Base-by-base conservation (phyloP, 2,329 filamentous ascomycete species). In the Pyrenophora tritici-repentis region DNA sequence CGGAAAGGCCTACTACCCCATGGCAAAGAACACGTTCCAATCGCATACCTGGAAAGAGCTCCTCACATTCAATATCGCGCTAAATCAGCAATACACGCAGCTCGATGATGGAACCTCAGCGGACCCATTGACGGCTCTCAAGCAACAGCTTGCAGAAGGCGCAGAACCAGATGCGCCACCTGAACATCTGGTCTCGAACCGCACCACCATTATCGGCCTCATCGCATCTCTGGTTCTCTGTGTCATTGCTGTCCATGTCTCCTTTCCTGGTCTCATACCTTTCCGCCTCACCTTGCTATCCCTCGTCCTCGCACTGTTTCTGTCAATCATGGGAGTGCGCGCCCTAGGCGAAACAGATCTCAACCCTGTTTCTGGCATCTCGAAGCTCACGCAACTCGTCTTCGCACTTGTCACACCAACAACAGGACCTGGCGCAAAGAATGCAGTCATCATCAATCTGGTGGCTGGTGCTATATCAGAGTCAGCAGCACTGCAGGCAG, bases 281-380 rank as follows among this genome's bases (percentile, higher is more conserved):
- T 80, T 92, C 45, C 82, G 87, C 10, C 88, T 95, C 2, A 93
- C 96, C 6, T 71, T 95, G 22, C 87, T 97, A 72, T 91, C 94
- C 0, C 83, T 99, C 18, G 62, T 92, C 1, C 81, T 94, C 14
- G 90, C 88, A 48, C 87, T 94, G 6, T 67, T 86, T 7, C 76
- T 86, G 9, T 83, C 80, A 32, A 78, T 86, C 48, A 86, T 87
- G 83, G 84, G 83, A 37, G 84, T 87, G 2, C 81, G 84, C 34
- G 84, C 85, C 0, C 75, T 86, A 0, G 85, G 86, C 35, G 85
- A 97, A 78, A 97, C 94, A 4, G 94, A 99, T 66, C 81, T 99
- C 8, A 97, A 97, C 68, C 94, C 94, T 0, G 94, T 97, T 2
- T 96, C 90, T 1, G 94, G 94, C 29, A 99, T 97, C 73, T 93